These are phyloP conservation scores for Entomortierella parvispora DNA, from an alignment of 192 early-diverging fungal genomes.

Conservation along the genomic window DNA sequence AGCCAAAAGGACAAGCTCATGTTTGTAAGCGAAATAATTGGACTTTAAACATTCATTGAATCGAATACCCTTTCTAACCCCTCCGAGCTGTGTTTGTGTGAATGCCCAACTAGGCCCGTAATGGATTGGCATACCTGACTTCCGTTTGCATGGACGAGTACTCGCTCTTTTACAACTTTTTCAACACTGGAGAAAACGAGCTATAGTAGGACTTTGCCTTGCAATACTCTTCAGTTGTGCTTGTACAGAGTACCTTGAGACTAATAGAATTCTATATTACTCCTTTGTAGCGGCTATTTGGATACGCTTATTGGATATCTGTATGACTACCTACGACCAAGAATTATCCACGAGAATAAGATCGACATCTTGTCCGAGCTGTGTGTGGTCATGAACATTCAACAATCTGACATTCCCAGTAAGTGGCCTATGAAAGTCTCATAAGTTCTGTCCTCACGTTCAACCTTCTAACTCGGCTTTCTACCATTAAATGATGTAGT, in stretches of 20 bases:
- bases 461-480: no score
- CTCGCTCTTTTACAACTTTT: slow-evolving; percentile 82
- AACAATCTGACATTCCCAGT: slow-evolving; percentile 58
- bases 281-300: slow-evolving; percentile 69
- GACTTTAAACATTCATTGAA: no score
- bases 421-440: slow-evolving; percentile 9
- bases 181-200: slow-evolving; percentile 76
- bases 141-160: slow-evolving; percentile 87
- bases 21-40: slow-evolving; percentile 59
- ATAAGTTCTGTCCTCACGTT: no score
- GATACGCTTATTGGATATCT: slow-evolving; percentile 79
- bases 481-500: no score
- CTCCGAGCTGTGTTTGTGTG: no score
- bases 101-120: slow-evolving; percentile 68
- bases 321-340: slow-evolving; percentile 87
- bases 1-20: slow-evolving; percentile 59
- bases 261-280: no score
- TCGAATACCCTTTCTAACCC: no score
- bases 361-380: slow-evolving; percentile 87
- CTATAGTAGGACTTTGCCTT: slow-evolving; percentile 67
- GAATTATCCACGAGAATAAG: slow-evolving; percentile 86
- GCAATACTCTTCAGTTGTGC: neutral
- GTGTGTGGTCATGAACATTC: slow-evolving; percentile 75
- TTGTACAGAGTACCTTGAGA: neutral
- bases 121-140: slow-evolving; percentile 88